phyloP scores from a whole-genome alignment of 2,329 filamentous ascomycete genomes.

The Colletotrichum sp. region DNA sequence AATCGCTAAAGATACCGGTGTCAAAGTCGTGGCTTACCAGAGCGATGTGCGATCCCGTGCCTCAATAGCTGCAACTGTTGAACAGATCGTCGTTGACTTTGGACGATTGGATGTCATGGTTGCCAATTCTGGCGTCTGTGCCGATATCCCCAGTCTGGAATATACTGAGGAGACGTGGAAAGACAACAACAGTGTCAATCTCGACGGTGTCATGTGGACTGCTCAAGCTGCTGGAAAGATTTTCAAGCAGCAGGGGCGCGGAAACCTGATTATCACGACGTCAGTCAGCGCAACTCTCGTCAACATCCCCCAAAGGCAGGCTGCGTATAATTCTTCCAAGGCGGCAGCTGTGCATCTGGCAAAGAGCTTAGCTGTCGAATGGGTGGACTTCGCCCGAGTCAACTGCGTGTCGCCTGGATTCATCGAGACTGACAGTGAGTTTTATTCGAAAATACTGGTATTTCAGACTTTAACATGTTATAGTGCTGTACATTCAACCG shows the following conservation, averaged over 20 bases:
- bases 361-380: constrained; percentile 46
- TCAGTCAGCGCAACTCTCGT: constrained; percentile 17
- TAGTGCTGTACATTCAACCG: constrained; percentile 21
- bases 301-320: constrained; percentile 34
- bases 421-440: constrained; percentile 20
- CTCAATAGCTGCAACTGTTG: neutral
- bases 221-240: constrained; percentile 25
- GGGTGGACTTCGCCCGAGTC: constrained; percentile 44
- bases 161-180: constrained; percentile 30
- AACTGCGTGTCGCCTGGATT: constrained; percentile 41
- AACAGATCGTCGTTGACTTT: neutral
- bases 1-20: neutral
- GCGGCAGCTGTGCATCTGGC: constrained; percentile 44
- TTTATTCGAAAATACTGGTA: neutral
- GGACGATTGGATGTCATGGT: constrained; percentile 26
- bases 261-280: constrained; percentile 29
- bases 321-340: constrained; percentile 47
- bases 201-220: constrained; percentile 31
- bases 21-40: neutral
- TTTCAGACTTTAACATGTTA: neutral
- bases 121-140: constrained; percentile 32
- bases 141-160: constrained; percentile 27
- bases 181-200: constrained; percentile 29
- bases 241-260: constrained; percentile 25
- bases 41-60: neutral